Percentiles rank a stretch among this genome's conserved stretches.
These are phyloP conservation scores for Phytophthora brassicae DNA, from an alignment of 352 stramenopile genomes.

Conservation along the genomic window DNA sequence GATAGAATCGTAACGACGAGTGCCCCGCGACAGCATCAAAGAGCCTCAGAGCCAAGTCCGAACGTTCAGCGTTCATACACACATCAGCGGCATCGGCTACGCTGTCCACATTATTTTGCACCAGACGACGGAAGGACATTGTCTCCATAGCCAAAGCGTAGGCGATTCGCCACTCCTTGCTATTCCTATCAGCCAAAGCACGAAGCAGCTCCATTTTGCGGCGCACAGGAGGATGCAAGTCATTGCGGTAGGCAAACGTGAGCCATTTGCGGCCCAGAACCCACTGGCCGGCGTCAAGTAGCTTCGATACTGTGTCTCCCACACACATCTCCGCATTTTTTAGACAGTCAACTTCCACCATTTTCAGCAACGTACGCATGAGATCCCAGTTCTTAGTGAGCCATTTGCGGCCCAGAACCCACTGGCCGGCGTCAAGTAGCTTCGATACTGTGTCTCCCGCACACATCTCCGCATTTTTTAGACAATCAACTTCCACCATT, in stretches of 20 bases:
- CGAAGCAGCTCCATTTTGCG: slow-evolving; percentile 61
- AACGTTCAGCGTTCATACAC: slow-evolving; percentile 46
- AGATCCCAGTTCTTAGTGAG: slow-evolving; percentile 58
- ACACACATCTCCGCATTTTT: slow-evolving; percentile 62
- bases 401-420: slow-evolving; percentile 50
- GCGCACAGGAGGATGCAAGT: slow-evolving; percentile 64
- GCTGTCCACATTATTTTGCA: slow-evolving; percentile 65
- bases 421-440: slow-evolving; percentile 62
- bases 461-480: slow-evolving; percentile 62
- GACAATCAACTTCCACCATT: slow-evolving; percentile 46
- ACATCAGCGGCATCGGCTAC: slow-evolving; percentile 73
- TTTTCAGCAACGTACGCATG: slow-evolving; percentile 48
- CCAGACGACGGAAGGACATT: slow-evolving; percentile 67
- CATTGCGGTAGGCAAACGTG: slow-evolving; percentile 41
- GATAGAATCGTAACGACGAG: slow-evolving; percentile 40
- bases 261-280: slow-evolving; percentile 59
- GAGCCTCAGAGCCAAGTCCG: slow-evolving; percentile 59
- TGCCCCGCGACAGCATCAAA: slow-evolving; percentile 54
- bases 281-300: slow-evolving; percentile 66
- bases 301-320: slow-evolving; percentile 78
- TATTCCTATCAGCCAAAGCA: slow-evolving; percentile 34
- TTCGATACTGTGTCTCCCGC: slow-evolving; percentile 81
- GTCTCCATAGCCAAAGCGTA: slow-evolving; percentile 74
- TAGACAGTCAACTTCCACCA: slow-evolving; percentile 53
- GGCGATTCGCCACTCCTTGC: slow-evolving; percentile 71